phyloP scores from a whole-genome alignment of 768 basidiomycete genomes.

The Pleurotus pulmonarius region DNA sequence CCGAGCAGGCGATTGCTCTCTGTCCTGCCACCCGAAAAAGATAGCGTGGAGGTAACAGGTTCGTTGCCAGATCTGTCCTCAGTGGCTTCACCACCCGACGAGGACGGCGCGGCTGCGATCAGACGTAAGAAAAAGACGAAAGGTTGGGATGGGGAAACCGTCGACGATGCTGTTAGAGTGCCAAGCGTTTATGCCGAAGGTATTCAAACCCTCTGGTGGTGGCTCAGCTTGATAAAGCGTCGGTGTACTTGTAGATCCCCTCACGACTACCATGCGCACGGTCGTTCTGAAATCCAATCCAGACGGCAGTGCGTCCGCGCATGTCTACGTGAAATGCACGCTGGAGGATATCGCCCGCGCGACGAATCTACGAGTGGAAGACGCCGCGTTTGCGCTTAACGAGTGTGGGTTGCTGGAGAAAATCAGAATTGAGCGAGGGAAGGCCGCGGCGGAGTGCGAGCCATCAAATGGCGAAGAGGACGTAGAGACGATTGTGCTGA shows the following conservation, averaged over 20 bases:
- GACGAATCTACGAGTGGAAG: slow-evolving; percentile 79
- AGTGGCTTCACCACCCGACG: slow-evolving; percentile 24
- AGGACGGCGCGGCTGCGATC: slow-evolving; percentile 26
- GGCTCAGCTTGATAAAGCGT: too few relatives aligned
- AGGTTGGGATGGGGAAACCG: slow-evolving; percentile 73
- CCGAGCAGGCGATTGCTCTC: slow-evolving; percentile 50
- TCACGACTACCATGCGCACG: slow-evolving; percentile 49
- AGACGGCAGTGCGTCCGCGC: slow-evolving; percentile 69
- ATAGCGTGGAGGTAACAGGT: slow-evolving; percentile 40
- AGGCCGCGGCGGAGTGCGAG: too few relatives aligned
- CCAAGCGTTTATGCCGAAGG: slow-evolving; percentile 32
- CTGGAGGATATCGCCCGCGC: slow-evolving; percentile 76
- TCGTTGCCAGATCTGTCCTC: slow-evolving; percentile 40
- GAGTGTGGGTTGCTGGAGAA: slow-evolving; percentile 73
- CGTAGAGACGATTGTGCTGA: slow-evolving; percentile 52
- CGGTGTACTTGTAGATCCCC: slow-evolving; percentile 34
- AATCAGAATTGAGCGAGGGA: slow-evolving; percentile 9
- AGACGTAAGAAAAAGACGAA: slow-evolving; percentile 49
- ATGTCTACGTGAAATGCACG: slow-evolving; percentile 65
- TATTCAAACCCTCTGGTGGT: slow-evolving; percentile 17
- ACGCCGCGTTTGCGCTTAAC: slow-evolving; percentile 84
- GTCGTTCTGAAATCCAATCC: slow-evolving; percentile 54
- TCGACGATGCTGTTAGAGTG: slow-evolving; percentile 20
- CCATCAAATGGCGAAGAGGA: too few relatives aligned
- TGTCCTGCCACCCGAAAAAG: slow-evolving; percentile 51